Base-by-base conservation (phyloP, 2,329 filamentous ascomycete species). In the Mycocentrospora acerina region DNA sequence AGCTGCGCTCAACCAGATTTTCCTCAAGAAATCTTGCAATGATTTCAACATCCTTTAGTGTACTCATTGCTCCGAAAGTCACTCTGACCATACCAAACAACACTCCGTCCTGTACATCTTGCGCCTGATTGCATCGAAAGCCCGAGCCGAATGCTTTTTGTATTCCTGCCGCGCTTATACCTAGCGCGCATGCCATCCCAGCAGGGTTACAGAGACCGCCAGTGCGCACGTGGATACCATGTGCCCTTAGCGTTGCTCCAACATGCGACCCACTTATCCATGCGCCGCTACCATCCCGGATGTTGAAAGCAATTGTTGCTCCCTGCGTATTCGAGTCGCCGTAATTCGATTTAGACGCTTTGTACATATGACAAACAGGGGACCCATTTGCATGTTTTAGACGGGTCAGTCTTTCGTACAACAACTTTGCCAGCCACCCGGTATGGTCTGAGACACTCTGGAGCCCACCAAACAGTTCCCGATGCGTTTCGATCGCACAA, bases 221-320 rank as follows among this genome's bases (percentile, higher is more conserved):
- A 35, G 79, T 80, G 31, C 83, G 72, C 22, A 86, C 70, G 48
- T 79, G 83, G 37, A 86, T 78, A 6, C 71, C 68, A 3, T 71
- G 67, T 10, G 71, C 64, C 45, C 82, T 77, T 0, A 82, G 80
- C 13, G 74, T 64, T 22, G 68, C 68, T 61, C 85, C 82, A n/a
- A 84, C 78, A 2, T 77, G 71, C 2, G 72, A 73, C 53, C 81
- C 83, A 1, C 77, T 71, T 19, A 83, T 65, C 48, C 78, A 75
- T 1, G 64, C 64, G 1, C 80, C 81, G 40, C 78, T 71, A 3
- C 71, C 58, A n/a, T 64, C 64, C 17, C 75, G 61, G 10, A 86
- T 63, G 46, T 85, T 86, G 65, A 86, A 83, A 2, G 82, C 78
- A 15, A 86, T 67, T 0, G 79, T 83, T 1, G 80, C 74, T 2